Percentiles rank a stretch among this genome's conserved stretches.
Evolutionary conservation across 164 flowering plant species (phyloP).

Genomic region (Kingdonia uniflora): DNA sequence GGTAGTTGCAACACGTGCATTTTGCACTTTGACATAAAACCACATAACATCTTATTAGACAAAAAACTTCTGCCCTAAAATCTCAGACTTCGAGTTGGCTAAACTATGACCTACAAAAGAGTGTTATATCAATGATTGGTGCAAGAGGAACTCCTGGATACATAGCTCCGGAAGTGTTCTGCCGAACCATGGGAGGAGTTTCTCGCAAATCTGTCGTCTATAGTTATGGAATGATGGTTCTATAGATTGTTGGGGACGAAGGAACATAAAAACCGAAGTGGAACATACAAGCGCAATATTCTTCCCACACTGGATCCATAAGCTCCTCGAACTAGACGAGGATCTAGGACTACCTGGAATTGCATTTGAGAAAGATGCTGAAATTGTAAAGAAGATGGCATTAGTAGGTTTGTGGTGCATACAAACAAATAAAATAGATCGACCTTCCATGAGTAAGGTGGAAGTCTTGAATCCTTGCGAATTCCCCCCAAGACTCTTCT

Average conservation of each 20-base stretch:
- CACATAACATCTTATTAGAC: too few species aligned
- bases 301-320: constrained; percentile 33
- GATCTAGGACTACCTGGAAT: constrained; percentile 13
- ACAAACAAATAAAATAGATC: constrained; percentile 14
- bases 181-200: constrained; percentile 23
- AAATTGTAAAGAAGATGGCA: constrained; percentile 27
- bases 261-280: constrained; percentile 6
- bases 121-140: constrained; percentile 19
- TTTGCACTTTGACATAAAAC: too few species aligned
- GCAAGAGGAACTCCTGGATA: too few species aligned
- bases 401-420: too few species aligned
- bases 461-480: constrained; percentile 15
- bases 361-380: constrained; percentile 14
- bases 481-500: constrained; percentile 25
- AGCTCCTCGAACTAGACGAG: constrained; percentile 11
- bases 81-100: constrained; percentile 35
- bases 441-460: constrained; percentile 29
- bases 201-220: too few species aligned
- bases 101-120: constrained; percentile 20
- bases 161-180: too few species aligned
- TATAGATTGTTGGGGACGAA: constrained; percentile 40
- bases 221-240: too few species aligned
- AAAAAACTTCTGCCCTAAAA: constrained; percentile 25
- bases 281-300: constrained; percentile 22
- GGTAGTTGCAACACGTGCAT: too few species aligned